Conservation (phyloP, 768 basidiomycete genomes). For the Dacryopinax spathularia region DNA sequence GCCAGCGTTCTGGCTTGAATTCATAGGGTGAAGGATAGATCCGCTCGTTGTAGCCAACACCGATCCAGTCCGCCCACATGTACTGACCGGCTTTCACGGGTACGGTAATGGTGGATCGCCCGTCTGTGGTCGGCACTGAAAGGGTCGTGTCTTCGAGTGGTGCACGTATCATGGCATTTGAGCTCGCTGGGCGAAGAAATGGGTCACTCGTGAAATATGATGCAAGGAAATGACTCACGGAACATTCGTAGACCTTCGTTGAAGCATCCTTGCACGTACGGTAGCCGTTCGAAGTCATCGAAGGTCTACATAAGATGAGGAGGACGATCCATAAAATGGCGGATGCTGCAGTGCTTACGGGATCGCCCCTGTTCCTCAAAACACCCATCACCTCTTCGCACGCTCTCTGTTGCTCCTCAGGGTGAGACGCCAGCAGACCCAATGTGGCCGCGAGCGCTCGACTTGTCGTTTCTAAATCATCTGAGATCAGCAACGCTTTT, state of each 20-base stretch:
- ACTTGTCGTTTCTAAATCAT: conserved; percentile 25
- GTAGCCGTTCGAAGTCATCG: conserved; percentile 21
- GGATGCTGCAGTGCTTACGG: conserved; percentile 11
- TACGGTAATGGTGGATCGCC: neutral
- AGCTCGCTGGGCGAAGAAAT: conserved; percentile 18
- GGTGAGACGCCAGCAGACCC: conserved; percentile 22
- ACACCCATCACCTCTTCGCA: conserved; percentile 21
- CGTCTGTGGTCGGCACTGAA: conserved; percentile 7
- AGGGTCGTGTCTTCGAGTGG: conserved; percentile 20
- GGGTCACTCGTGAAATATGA: neutral
- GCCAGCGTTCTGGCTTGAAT: conserved; percentile 40
- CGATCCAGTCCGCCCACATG: neutral
- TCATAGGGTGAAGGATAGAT: conserved; percentile 36
- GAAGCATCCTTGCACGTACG: conserved; percentile 21
- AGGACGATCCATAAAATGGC: conserved; percentile 4
- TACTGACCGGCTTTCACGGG: neutral
- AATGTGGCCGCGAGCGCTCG: conserved; percentile 24
- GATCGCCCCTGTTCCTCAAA: conserved; percentile 13
- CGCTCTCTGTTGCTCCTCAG: conserved; percentile 23
- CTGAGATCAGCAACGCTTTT: neutral
- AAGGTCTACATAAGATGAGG: neutral
- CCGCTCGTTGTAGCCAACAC: conserved; percentile 29
- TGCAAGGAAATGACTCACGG: conserved; percentile 17
- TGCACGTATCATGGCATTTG: conserved; percentile 21
- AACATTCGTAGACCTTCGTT: conserved; percentile 24